Conservation (phyloP, 1,284 basidiomycete genomes). For the Malassezia yamatoensis region DNA sequence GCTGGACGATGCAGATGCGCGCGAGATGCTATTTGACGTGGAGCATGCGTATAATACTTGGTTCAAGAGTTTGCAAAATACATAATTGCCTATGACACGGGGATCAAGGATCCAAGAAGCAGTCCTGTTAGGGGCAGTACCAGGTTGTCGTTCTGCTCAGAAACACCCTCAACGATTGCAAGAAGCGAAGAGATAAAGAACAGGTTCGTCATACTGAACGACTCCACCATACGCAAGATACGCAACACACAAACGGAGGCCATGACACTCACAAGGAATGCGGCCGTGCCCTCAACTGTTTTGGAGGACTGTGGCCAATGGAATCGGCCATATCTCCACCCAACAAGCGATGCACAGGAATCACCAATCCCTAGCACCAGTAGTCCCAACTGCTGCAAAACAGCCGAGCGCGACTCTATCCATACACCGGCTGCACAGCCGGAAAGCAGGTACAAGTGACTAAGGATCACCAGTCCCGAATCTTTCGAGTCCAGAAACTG, state of each 20-base stretch:
- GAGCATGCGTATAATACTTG: slow-evolving; percentile 94
- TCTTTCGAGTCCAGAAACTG: slow-evolving; percentile 96
- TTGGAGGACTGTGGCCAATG: slow-evolving; percentile 79
- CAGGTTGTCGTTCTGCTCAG: slow-evolving; percentile 46
- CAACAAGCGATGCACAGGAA: slow-evolving; percentile 82
- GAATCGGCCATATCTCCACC: slow-evolving; percentile 66
- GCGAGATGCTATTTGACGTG: slow-evolving; percentile 92
- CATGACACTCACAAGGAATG: slow-evolving; percentile 67
- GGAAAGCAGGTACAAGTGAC: slow-evolving; percentile 90
- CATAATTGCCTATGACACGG: slow-evolving; percentile 7
- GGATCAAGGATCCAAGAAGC: slow-evolving; percentile 25
- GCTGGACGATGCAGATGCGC: slow-evolving; percentile 84
- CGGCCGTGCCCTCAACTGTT: slow-evolving; percentile 79
- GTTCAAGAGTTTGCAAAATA: slow-evolving; percentile 65
- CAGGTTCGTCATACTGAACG: slow-evolving; percentile 20
- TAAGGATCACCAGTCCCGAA: slow-evolving; percentile 85
- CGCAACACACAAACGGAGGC: slow-evolving; percentile 62
- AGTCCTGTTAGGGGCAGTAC: slow-evolving; percentile 40
- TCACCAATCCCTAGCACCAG: slow-evolving; percentile 85
- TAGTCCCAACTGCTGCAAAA: slow-evolving; percentile 69
- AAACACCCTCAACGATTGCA: slow-evolving; percentile 40
- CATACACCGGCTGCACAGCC: slow-evolving; percentile 88
- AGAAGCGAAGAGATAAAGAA: slow-evolving; percentile 19
- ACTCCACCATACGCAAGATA: slow-evolving; percentile 53
- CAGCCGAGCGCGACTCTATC: slow-evolving; percentile 60